A percentile compares a stretch with the other conserved stretches of the same genome.
Conservation (phyloP, 225 moss, liverwort and hornwort species). For the Asterella californica region DNA sequence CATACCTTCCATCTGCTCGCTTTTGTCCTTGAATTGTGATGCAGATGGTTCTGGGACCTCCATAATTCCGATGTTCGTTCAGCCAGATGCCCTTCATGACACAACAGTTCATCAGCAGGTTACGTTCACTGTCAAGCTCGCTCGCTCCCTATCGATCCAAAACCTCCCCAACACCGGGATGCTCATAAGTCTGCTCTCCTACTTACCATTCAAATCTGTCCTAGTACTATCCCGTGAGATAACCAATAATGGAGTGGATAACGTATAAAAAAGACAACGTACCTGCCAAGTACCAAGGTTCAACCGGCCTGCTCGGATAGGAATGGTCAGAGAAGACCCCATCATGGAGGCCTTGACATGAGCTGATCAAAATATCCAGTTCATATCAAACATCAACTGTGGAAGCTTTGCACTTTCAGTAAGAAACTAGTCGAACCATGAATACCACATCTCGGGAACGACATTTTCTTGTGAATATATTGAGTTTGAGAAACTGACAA, state of each 20-base stretch:
- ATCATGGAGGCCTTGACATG: conserved; percentile 99
- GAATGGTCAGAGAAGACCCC: conserved; percentile 90
- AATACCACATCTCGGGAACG: neutral
- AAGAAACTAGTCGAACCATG: neutral
- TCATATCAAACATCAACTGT: neutral
- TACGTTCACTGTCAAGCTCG: neutral
- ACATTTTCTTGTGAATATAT: neutral
- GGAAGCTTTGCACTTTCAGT: neutral
- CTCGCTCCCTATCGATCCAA: neutral
- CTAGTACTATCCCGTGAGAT: neutral
- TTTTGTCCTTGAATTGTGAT: conserved; percentile 90
- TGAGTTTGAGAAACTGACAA: neutral
- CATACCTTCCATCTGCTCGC: conserved; percentile 75
- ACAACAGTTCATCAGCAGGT: neutral
- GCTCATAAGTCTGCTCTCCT: neutral
- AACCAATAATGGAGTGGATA: no score
- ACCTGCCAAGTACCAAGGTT: conserved; percentile 99
- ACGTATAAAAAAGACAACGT: neutral
- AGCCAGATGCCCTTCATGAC: conserved; percentile 80
- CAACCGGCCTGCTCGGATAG: conserved; percentile 73
- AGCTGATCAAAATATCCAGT: conserved; percentile 40
- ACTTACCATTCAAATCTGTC: neutral
- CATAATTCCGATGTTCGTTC: conserved; percentile 98
- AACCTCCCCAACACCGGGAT: neutral
- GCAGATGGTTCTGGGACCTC: conserved; percentile 77